A percentile compares a stretch with the other conserved stretches of the same genome.
Evolutionary conservation across 2,329 filamentous ascomycete species (phyloP).

Genomic region (Trichocomaceae sp.): DNA sequence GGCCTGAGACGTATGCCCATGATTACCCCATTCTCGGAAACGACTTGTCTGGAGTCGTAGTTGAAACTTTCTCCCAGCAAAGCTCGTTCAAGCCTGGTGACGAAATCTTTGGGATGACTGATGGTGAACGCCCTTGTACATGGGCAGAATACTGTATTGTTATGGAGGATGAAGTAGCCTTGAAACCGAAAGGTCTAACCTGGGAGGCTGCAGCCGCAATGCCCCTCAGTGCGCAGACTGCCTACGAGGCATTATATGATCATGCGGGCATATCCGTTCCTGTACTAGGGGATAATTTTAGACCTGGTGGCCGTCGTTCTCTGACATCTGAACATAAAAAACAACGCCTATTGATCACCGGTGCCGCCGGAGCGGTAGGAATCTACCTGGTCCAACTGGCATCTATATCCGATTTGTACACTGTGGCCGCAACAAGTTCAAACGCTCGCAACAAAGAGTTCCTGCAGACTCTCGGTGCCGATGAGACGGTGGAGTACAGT

Average conservation of each 20-base stretch:
- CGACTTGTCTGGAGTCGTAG: slow-evolving; percentile 16
- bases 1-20: slow-evolving; percentile 25
- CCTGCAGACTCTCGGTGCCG: slow-evolving; percentile 30
- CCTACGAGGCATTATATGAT: slow-evolving; percentile 28
- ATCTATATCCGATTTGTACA: slow-evolving; percentile 21
- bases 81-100: slow-evolving; percentile 21
- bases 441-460: slow-evolving; percentile 28
- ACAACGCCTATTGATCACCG: slow-evolving; percentile 8
- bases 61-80: slow-evolving; percentile 5
- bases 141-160: slow-evolving; percentile 27
- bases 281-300: neutral
- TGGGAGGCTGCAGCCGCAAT: slow-evolving; percentile 23
- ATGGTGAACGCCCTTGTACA: slow-evolving; percentile 16
- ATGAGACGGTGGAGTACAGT: slow-evolving; percentile 34
- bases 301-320: neutral
- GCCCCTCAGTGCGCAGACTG: slow-evolving; percentile 26
- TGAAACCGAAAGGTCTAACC: slow-evolving; percentile 18
- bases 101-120: slow-evolving; percentile 24
- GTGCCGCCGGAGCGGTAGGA: slow-evolving; percentile 32
- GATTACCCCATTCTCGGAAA: slow-evolving; percentile 16
- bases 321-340: slow-evolving; percentile 17
- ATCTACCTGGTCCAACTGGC: slow-evolving; percentile 35
- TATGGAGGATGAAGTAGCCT: slow-evolving; percentile 18
- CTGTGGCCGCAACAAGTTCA: slow-evolving; percentile 34
- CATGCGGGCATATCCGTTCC: slow-evolving; percentile 18